Conservation (phyloP, 495 filamentous ascomycete genomes). For the Halenospora varia region DNA sequence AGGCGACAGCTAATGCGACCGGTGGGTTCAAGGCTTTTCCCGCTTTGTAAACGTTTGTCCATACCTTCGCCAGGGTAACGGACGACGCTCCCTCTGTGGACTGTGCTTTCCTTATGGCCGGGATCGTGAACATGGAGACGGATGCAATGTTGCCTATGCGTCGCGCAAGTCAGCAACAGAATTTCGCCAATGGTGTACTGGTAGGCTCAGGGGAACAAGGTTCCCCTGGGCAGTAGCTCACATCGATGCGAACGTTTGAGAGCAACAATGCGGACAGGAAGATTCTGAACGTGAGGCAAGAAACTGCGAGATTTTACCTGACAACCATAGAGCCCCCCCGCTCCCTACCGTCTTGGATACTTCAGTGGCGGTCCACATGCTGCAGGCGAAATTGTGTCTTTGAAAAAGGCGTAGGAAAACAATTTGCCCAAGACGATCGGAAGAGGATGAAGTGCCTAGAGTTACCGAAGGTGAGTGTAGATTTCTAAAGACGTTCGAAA, state of each 20-base stretch:
- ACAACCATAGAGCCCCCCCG: background rate
- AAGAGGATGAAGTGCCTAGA: background rate
- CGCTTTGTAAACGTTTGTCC: background rate
- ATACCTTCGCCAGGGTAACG: background rate
- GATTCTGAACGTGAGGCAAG: background rate
- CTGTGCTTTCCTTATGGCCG: background rate
- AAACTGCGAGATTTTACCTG: background rate
- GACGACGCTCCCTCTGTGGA: background rate
- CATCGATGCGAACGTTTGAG: background rate
- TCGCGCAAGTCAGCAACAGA: background rate
- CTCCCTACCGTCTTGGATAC: background rate
- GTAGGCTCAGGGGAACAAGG: background rate
- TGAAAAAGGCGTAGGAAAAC: background rate
- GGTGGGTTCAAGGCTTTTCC: background rate
- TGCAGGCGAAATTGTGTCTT: background rate
- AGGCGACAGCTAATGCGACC: background rate
- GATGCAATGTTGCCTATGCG: background rate
- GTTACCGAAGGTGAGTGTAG: background rate
- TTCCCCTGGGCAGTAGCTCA: background rate
- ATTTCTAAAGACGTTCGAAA: background rate
- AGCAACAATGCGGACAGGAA: background rate
- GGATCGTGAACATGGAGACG: background rate
- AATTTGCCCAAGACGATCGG: background rate
- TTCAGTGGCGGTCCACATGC: background rate
- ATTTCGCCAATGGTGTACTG: background rate